Percentiles rank a stretch among this genome's conserved stretches.
phyloP scores from a whole-genome alignment of 2,329 filamentous ascomycete species.

The Sporothrix inflata region DNA sequence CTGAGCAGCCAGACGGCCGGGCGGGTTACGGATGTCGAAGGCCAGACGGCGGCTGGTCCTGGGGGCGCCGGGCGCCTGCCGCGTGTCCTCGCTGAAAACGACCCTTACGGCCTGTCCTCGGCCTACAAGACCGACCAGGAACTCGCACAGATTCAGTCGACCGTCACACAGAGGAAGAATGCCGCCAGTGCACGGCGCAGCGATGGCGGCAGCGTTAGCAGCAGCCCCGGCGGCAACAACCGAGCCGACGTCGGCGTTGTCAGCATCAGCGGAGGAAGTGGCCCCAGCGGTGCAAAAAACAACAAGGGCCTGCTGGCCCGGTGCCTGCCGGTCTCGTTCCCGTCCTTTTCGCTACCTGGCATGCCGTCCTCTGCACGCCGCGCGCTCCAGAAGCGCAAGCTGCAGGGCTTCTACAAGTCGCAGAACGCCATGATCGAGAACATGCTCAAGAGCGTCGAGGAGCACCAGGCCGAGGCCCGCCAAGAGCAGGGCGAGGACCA shows the following conservation, averaged over 20 bases:
- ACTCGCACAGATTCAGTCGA: constrained; percentile 76
- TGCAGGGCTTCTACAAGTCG: constrained; percentile 82
- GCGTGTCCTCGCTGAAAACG: constrained; percentile 65
- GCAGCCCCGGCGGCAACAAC: neutral
- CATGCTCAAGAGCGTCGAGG: constrained; percentile 88
- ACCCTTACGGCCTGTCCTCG: constrained; percentile 79
- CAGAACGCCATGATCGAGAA: constrained; percentile 95
- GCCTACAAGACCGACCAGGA: constrained; percentile 78
- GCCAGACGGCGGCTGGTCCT: constrained; percentile 45
- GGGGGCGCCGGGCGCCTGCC: constrained; percentile 52
- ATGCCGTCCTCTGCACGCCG: constrained; percentile 42
- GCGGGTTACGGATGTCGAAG: constrained; percentile 51
- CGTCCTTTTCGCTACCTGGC: constrained; percentile 38
- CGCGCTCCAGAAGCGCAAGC: constrained; percentile 41
- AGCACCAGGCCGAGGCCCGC: constrained; percentile 80
- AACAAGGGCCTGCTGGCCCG: constrained; percentile 31
- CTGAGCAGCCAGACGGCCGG: constrained; percentile 8
- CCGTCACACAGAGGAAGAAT: constrained; percentile 61
- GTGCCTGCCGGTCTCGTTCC: constrained; percentile 38
- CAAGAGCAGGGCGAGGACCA: constrained; percentile 82
- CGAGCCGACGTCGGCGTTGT: neutral
- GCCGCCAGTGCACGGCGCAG: neutral
- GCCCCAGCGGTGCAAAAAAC: neutral
- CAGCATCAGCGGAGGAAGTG: neutral
- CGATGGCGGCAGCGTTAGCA: neutral